Percentiles rank a stretch among this genome's conserved stretches.
phyloP scores from a whole-genome alignment of 2,329 filamentous ascomycete genomes.

The Diaporthe humulicola region DNA sequence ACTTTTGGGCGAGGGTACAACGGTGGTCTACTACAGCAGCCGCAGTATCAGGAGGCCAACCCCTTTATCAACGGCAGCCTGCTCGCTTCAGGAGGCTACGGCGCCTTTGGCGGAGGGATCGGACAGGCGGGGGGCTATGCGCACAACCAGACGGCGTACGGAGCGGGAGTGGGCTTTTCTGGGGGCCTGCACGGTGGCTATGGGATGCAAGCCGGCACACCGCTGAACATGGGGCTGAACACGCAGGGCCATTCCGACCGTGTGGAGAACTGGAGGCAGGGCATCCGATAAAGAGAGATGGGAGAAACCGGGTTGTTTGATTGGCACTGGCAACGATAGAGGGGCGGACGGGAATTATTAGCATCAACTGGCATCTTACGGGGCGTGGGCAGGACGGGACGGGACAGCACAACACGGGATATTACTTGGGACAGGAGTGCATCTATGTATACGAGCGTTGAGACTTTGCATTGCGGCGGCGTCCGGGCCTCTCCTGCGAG shows the following conservation, averaged over 20 bases:
- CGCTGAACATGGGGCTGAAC: constrained; percentile 36
- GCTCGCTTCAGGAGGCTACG: constrained; percentile 29
- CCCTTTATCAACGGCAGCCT: constrained; percentile 38
- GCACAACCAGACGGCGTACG: constrained; percentile 37
- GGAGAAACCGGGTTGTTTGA: not conserved
- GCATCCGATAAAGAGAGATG: constrained; percentile 41
- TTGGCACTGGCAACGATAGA: not conserved
- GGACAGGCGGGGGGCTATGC: constrained; percentile 33
- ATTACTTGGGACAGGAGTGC: constrained; percentile 11
- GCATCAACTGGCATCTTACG: not conserved
- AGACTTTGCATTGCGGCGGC: constrained; percentile 38
- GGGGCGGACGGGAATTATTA: not conserved
- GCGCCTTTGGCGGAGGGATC: constrained; percentile 35
- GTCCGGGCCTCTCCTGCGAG: constrained; percentile 12
- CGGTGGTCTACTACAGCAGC: constrained; percentile 38
- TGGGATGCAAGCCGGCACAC: constrained; percentile 39
- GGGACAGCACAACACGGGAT: not conserved
- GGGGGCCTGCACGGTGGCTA: constrained; percentile 39
- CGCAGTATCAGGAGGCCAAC: constrained; percentile 35
- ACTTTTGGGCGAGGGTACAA: constrained; percentile 36
- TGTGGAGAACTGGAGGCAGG: constrained; percentile 52
- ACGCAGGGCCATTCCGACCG: constrained; percentile 46
- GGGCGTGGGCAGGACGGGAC: not conserved
- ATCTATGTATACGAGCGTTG: constrained; percentile 36
- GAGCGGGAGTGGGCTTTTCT: constrained; percentile 33